These are phyloP conservation scores for Ceraceosorus guamensis DNA, from an alignment of 1,284 basidiomycete genomes.

Conservation along the genomic window DNA sequence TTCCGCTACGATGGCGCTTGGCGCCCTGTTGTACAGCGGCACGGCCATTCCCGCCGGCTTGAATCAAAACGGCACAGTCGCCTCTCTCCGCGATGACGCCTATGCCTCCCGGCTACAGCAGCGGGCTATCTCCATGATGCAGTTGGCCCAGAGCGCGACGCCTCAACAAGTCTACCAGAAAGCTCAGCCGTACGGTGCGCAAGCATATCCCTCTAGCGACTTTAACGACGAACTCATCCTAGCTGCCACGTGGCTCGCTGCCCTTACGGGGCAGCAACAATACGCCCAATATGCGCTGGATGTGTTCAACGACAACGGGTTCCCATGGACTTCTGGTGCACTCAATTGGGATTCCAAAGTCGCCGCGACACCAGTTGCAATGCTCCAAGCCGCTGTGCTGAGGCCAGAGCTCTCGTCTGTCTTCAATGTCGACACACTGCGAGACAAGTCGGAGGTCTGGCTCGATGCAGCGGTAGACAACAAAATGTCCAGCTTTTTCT, in stretches of 20 bases:
- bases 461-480: conserved; percentile 64
- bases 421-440: conserved; percentile 62
- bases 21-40: conserved; percentile 68
- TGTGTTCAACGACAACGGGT: conserved; percentile 53
- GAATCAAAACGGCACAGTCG: conserved; percentile 45
- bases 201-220: conserved; percentile 67
- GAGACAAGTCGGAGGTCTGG: conserved; percentile 64
- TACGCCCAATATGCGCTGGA: conserved; percentile 64
- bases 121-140: conserved; percentile 69
- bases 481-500: conserved; percentile 50
- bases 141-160: conserved; percentile 58
- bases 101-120: conserved; percentile 64
- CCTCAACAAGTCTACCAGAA: conserved; percentile 53
- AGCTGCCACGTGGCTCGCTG: conserved; percentile 68
- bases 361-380: conserved; percentile 67
- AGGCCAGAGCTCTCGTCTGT: conserved; percentile 59
- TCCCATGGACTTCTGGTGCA: conserved; percentile 57
- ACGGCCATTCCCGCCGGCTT: conserved; percentile 49
- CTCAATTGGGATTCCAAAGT: conserved; percentile 86
- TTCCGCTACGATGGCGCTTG: conserved; percentile 77
- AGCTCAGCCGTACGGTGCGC: conserved; percentile 60
- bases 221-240: conserved; percentile 54
- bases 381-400: conserved; percentile 52
- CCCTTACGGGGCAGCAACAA: conserved; percentile 60
- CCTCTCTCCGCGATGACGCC: conserved; percentile 64